A percentile compares a stretch with the other conserved stretches of the same genome.
These are phyloP conservation scores for Periglandula ipomoeae DNA, from an alignment of 2,329 filamentous ascomycete species.

Conservation along the genomic window DNA sequence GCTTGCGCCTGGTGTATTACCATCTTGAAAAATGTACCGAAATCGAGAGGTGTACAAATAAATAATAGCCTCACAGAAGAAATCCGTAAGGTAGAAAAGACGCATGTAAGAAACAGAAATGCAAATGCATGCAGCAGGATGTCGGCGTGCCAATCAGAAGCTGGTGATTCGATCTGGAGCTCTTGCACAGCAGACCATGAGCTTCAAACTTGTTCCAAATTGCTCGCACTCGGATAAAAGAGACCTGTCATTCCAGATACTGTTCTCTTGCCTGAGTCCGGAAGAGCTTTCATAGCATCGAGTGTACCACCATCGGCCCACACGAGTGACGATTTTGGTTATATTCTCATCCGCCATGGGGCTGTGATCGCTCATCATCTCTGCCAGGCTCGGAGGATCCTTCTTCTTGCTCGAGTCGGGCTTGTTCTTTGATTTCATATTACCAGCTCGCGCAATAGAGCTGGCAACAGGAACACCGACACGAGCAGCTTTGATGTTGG, in stretches of 20 bases:
- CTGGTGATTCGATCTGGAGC: constrained; percentile 55
- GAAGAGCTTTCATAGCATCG: constrained; percentile 76
- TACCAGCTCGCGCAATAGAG: constrained; percentile 27
- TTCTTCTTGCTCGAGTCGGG: constrained; percentile 20
- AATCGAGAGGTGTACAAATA: neutral
- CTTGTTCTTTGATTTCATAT: constrained; percentile 10
- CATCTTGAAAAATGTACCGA: neutral
- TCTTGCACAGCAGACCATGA: constrained; percentile 86
- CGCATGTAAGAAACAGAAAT: neutral
- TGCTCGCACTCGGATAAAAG: constrained; percentile 79
- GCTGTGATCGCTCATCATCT: constrained; percentile 65
- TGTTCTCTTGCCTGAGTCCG: constrained; percentile 32
- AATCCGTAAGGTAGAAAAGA: neutral
- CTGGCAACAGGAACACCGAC: constrained; percentile 68
- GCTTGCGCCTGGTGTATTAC: neutral
- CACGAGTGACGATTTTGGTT: constrained; percentile 82
- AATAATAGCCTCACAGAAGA: neutral
- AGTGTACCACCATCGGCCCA: constrained; percentile 94
- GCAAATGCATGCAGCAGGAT: neutral
- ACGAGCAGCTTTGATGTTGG: constrained; percentile 63
- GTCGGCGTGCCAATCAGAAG: constrained; percentile 23
- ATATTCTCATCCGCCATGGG: constrained; percentile 72
- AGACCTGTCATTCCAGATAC: constrained; percentile 71
- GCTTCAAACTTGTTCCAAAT: constrained; percentile 76
- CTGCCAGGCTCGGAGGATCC: constrained; percentile 50